Evolutionary conservation across 2,329 filamentous ascomycete genomes (phyloP), one percentile per base, ranked within the genome.

Genomic region (Fusarium pseudocircinatum): DNA sequence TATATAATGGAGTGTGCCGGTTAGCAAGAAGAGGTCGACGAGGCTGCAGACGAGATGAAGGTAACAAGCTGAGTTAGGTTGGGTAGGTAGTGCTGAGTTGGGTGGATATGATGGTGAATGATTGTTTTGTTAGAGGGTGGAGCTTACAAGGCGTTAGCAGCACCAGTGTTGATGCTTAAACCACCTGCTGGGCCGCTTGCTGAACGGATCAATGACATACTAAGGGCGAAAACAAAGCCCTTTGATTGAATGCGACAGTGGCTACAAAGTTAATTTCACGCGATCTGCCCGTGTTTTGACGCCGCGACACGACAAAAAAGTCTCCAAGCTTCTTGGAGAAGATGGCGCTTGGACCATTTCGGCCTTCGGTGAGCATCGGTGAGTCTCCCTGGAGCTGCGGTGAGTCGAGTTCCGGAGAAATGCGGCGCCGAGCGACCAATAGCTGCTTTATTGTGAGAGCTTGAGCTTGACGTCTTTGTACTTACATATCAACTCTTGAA

Each of bases 141-240:
- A 74, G 74, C 81, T 82, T 79, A 83, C 82, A 81, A 73, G 61
- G 81, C 69, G 85, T 90, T 91, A 71, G 89, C 89, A 65, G 87
- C 84, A 72, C 85, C 87, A 24, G 89, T 91, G 82, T 91, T 92
- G 82, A 91, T 91, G 78, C 87, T 90, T 73, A 91, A 85, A 78
- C 87, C 88, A 77, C 87, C 89, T 72, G 85, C 87, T 69, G 88
- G 88, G 77, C 87, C 88, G 80, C 88, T 90, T 66, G 87, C 86
- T 75, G 89, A 90, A 80, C 88, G 85, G 66, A 84, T 85, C 78
- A 88, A 81, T 79, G 86, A 85, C 86, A 87, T 87, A 62, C 72
- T 77, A 70, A 67, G 63, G 72, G 54, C 52, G 64, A 59, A 52
- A 69, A 59, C 61, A 59, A 60, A 57, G 46, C 52, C 61, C 60